Evolutionary conservation across 352 stramenopile genomes (phyloP), one percentile per base, ranked within the genome.

Genomic region (Phytopythium aichiense): DNA sequence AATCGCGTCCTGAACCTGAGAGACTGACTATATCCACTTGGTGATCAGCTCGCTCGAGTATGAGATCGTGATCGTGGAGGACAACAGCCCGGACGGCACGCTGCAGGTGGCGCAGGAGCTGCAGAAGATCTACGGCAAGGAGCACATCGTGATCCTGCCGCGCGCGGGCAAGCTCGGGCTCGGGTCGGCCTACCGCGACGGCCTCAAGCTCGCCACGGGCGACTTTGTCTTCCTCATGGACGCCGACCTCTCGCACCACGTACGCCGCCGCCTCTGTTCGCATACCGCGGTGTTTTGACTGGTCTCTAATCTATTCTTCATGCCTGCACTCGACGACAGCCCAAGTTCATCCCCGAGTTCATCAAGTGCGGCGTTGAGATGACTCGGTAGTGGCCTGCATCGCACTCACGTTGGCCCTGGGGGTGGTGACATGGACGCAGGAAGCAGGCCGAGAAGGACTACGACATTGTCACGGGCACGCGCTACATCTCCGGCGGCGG

Each of bases 141-240:
- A 97, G 30, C 81, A 90, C 37, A 90, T 99, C 51, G 75, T 89
- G 50, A 98, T 99, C 63, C 75, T 99, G 7, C 90, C 96, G 48
- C 89, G 97, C 54, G 69, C 93, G 50, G 97, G 96, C 35, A 99
- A 99, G 70, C 67, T 99, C 40, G 97, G 97, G 20, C 78, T 99
- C 16, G 96, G 96, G 40, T 98, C 89, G 2, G 97, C 97, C 25
- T 99, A 99, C 72, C 93, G 96, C 45, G 97, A 98, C 65, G 97
- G 96, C 16, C 82, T 99, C 46, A 96, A 97, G 69, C 75, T 81
- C 37, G 81, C 83, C 18, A 97, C 90, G 37, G 96, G 96, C 25
- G 79, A 98, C 61, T 96, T 91, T 69, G 95, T 99, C 50, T 91
- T 99, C 73, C 81, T 99, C 45, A 99, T 99, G 97, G 97, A 99